Evolutionary conservation across 2,329 filamentous ascomycete genomes (phyloP).

Genomic region (Xylaria arbuscula): DNA sequence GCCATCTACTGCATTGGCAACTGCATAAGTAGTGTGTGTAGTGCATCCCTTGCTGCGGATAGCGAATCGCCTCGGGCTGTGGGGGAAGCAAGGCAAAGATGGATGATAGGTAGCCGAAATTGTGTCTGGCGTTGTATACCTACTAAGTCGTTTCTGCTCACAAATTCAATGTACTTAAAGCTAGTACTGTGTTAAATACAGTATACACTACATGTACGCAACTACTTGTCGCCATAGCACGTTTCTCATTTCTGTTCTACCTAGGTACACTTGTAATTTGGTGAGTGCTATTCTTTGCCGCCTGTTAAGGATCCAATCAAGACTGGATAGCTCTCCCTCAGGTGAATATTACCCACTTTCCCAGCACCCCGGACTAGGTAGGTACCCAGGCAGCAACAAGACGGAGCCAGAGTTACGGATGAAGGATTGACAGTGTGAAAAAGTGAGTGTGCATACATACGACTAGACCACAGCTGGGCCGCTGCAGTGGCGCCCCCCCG

Average conservation of each 20-base stretch:
- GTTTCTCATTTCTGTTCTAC: no score
- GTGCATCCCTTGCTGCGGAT: slow-evolving; percentile 5
- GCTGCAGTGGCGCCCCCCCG: slow-evolving; percentile 18
- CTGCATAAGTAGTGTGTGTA: slow-evolving; percentile 14
- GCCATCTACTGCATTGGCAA: slow-evolving; percentile 29
- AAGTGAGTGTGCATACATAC: neutral
- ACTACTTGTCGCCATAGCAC: no score
- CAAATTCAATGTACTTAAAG: no score
- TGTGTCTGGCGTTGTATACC: neutral
- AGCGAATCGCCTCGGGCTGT: slow-evolving; percentile 6
- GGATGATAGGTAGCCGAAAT: slow-evolving; percentile 6
- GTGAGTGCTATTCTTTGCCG: neutral
- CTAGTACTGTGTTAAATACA: no score
- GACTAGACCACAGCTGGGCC: neutral
- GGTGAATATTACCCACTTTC: slow-evolving; percentile 28
- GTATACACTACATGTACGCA: no score
- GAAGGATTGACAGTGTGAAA: slow-evolving; percentile 22
- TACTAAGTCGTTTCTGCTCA: no score
- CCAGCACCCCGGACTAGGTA: slow-evolving; percentile 31
- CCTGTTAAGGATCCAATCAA: slow-evolving; percentile 4
- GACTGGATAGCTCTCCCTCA: slow-evolving; percentile 25
- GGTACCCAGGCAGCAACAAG: slow-evolving; percentile 11
- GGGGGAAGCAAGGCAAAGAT: neutral
- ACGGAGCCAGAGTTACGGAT: neutral
- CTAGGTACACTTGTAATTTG: neutral